phyloP scores from a whole-genome alignment of 768 basidiomycete genomes.

The Candolleomyces aberdarensis region DNA sequence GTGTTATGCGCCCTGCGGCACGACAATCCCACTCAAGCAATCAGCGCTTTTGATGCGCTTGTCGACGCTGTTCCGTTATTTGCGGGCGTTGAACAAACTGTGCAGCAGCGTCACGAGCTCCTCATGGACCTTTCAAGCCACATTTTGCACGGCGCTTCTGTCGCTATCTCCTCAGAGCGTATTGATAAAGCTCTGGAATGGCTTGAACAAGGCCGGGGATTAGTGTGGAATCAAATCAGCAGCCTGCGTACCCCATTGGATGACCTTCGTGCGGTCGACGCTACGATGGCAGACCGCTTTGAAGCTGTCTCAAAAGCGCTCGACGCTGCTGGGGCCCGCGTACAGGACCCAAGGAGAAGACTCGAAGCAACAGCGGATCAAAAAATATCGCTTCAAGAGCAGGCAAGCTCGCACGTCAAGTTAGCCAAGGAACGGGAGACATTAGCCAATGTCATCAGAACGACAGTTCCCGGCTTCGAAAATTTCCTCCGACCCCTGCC shows the following conservation, averaged over 20 bases:
- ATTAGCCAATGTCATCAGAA: slow-evolving; percentile 10
- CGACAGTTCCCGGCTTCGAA: slow-evolving; percentile 15
- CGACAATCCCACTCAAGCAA: background rate
- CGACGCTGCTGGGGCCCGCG: slow-evolving; percentile 5
- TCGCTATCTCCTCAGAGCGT: slow-evolving; percentile 18
- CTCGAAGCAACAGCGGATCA: too few relatives aligned
- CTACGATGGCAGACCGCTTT: slow-evolving; percentile 11
- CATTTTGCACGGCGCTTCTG: slow-evolving; percentile 17
- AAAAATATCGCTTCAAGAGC: background rate
- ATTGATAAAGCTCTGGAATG: slow-evolving; percentile 27
- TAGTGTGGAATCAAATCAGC: slow-evolving; percentile 25
- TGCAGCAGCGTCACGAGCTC: background rate
- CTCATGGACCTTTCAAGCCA: background rate
- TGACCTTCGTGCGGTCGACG: slow-evolving; percentile 9
- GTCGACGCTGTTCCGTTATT: background rate
- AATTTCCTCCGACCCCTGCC: slow-evolving; percentile 18
- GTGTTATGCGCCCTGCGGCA: too few relatives aligned
- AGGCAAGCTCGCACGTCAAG: slow-evolving; percentile 10
- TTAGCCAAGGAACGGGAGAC: slow-evolving; percentile 17
- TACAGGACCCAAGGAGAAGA: too few relatives aligned
- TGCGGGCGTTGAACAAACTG: slow-evolving; percentile 3
- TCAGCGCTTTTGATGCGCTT: background rate
- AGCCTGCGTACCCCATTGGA: slow-evolving; percentile 23
- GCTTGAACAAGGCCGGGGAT: slow-evolving; percentile 27
- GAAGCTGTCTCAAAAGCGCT: slow-evolving; percentile 12